Evolutionary conservation across 1,139 yeast species (phyloP).

Genomic region (Taphrina flavorubra): DNA sequence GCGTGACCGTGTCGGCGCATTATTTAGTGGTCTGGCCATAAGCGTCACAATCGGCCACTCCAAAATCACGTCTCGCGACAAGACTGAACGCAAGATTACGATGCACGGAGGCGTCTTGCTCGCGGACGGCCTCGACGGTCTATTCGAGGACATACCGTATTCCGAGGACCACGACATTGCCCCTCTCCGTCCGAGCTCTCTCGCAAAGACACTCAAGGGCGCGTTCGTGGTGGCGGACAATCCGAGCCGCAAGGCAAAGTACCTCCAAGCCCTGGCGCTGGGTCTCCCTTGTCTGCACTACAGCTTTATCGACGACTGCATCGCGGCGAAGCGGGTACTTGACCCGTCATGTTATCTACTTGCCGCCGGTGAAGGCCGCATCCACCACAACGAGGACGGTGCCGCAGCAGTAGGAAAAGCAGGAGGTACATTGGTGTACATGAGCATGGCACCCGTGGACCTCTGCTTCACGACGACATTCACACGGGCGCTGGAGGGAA

Average conservation of each 20-base stretch:
- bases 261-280: slow-evolving; percentile 41
- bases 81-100: slow-evolving; percentile 6
- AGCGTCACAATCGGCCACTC: slow-evolving; percentile 17
- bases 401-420: too few species aligned
- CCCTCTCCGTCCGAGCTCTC: slow-evolving; percentile 2
- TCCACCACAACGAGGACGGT: neutral
- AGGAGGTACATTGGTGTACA: neutral
- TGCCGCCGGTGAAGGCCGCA: slow-evolving; percentile 34
- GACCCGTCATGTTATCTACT: slow-evolving; percentile 29
- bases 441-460: slow-evolving; percentile 11
- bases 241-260: slow-evolving; percentile 40
- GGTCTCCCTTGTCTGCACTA: slow-evolving; percentile 42
- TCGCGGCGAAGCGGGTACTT: slow-evolving; percentile 8
- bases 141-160: slow-evolving; percentile 24
- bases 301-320: slow-evolving; percentile 34
- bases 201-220: neutral
- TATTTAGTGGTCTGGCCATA: slow-evolving; percentile 26
- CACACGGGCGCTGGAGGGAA: neutral
- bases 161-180: slow-evolving; percentile 32
- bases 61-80: slow-evolving; percentile 16
- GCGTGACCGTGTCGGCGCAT: slow-evolving; percentile 1
- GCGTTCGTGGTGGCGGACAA: slow-evolving; percentile 41
- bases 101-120: slow-evolving; percentile 28
- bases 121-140: slow-evolving; percentile 18
- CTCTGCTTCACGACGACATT: neutral